Evolutionary conservation across 768 basidiomycete species (phyloP), one percentile per base, ranked within the genome.

Genomic region (Vararia minispora): DNA sequence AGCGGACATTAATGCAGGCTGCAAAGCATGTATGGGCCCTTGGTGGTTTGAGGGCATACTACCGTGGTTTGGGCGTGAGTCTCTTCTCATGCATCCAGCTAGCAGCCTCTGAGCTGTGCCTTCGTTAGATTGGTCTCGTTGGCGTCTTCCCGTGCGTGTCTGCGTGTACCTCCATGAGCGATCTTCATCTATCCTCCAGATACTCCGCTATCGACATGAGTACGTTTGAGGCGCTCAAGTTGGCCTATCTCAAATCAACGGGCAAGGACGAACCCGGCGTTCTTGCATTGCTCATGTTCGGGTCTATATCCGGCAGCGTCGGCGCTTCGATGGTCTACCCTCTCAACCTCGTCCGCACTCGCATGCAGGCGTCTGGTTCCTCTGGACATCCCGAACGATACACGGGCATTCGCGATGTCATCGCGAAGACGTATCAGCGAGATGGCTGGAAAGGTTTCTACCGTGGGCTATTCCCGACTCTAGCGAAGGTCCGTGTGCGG

Each of bases 201-300:
- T 87, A 86, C 56, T 82, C 87, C 11, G 94, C 94, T 4, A 99
- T 98, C 46, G 94, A 99, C 59, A 94, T 90, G 87, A 85, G 81
- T 50, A 92, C 92, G 3, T 98, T 95, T 43, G 94, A 97, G 62
- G 88, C 89, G 2, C 74, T 99, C 40, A 98, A 98, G 57, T 65
- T 91, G 30, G 79, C 84, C 2, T 98, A 98, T 58, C 63, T 83
- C 27, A 74, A 77, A 36, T 94, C 91, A 23, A 85, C 86, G 5
- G 82, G 80, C 24, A 75, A 80, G 51, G 81, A 90, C 20, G 92
- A 99, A 56, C 89, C 94, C 0, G 86, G 87, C 2, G 76, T 91
- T 5, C 68, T 91, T 37, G 89, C 86, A 20, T 56, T 90, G 22
- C 73, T 98, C 13, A 78, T 85, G 3, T 97, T 95, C 50, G 92